These are phyloP conservation scores for Lagenaria siceraria DNA, from an alignment of 306 rosid genomes.

Conservation along the genomic window DNA sequence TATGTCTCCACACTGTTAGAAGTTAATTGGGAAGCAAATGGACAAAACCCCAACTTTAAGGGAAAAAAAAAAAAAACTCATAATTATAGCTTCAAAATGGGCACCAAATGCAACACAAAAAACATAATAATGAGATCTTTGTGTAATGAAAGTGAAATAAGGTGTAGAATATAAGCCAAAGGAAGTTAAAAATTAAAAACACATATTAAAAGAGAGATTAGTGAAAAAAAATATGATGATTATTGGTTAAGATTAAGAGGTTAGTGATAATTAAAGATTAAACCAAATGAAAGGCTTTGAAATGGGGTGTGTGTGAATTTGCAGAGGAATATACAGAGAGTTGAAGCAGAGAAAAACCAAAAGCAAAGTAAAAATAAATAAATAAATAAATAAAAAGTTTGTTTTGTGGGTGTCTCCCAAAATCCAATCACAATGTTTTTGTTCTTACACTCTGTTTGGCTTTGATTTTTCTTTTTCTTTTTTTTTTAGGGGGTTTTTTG, in stretches of 20 bases:
- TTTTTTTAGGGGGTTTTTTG: background rate
- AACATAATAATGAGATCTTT: background rate
- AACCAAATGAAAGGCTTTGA: background rate
- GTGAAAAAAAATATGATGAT: background rate
- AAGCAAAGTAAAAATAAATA: too few relatives aligned
- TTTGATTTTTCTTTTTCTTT: background rate
- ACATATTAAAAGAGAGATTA: background rate
- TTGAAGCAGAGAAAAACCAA: background rate
- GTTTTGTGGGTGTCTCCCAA: slow-evolving; percentile 2
- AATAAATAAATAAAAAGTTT: background rate
- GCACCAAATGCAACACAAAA: background rate
- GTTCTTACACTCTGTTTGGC: background rate
- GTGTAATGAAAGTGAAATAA: background rate
- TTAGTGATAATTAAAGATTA: background rate
- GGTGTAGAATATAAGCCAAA: background rate
- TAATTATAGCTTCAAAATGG: background rate
- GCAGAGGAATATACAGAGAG: background rate
- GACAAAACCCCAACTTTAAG: background rate
- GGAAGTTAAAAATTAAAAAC: background rate
- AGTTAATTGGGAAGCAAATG: background rate
- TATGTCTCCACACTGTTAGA: background rate
- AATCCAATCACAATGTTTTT: background rate
- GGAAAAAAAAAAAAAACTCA: background rate
- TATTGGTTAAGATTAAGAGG: background rate
- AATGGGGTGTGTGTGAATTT: background rate